Evolutionary conservation across 352 stramenopile species (phyloP).

Genomic region (Phytophthora pseudosyringae): DNA sequence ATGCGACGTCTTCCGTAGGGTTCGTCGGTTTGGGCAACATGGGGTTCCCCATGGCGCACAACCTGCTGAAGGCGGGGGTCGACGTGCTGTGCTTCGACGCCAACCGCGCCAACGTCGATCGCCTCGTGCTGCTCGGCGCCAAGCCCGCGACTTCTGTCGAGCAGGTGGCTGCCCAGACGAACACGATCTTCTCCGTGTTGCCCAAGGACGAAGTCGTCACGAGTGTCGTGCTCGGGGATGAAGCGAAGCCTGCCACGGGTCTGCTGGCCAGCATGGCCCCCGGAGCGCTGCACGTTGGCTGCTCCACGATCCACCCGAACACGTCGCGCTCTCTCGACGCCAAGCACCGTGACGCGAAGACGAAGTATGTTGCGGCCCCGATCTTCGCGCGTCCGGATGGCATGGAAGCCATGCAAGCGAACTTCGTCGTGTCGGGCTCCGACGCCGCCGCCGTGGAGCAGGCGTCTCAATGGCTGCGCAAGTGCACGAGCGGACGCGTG

Average conservation of each 20-base stretch:
- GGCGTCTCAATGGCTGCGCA: conserved; percentile 44
- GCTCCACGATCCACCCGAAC: conserved; percentile 72
- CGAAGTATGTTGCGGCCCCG: conserved; percentile 59
- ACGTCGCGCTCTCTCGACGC: conserved; percentile 54
- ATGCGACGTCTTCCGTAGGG: conserved; percentile 45
- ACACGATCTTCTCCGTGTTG: conserved; percentile 66
- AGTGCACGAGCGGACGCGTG: conserved; percentile 50
- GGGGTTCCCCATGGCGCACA: conserved; percentile 90
- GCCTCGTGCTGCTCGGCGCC: conserved; percentile 40
- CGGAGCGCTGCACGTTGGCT: conserved; percentile 64
- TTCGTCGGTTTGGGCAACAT: conserved; percentile 95
- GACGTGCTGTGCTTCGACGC: conserved; percentile 73
- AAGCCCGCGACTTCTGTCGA: conserved; percentile 46
- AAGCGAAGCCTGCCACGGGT: conserved; percentile 22
- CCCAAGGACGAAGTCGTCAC: conserved; percentile 72
- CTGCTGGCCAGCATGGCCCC: conserved; percentile 45
- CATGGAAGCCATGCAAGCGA: conserved; percentile 72
- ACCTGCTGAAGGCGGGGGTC: conserved; percentile 77
- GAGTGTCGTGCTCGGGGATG: conserved; percentile 45
- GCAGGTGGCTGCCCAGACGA: conserved; percentile 41
- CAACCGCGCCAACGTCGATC: conserved; percentile 37
- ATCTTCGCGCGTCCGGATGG: conserved; percentile 81
- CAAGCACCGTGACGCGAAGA: conserved; percentile 38
- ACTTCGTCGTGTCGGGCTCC: conserved; percentile 64
- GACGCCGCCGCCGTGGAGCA: conserved; percentile 38